These are phyloP conservation scores for Simplicillium sp. DNA, from an alignment of 2,329 filamentous ascomycete genomes.

Conservation along the genomic window DNA sequence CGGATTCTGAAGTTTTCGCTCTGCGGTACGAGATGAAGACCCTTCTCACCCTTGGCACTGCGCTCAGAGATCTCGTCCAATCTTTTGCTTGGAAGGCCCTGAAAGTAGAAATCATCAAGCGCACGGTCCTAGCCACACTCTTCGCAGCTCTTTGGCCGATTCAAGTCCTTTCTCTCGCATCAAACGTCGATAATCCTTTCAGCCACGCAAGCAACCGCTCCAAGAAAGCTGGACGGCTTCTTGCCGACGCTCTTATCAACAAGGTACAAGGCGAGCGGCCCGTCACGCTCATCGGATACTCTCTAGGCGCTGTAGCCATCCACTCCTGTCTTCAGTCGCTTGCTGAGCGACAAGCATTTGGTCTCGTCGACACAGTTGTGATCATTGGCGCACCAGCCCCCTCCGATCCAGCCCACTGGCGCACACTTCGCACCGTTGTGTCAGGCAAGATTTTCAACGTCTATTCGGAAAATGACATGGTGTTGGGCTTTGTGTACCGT, in stretches of 20 bases:
- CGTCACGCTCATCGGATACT: constrained; percentile 74
- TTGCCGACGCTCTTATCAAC: constrained; percentile 76
- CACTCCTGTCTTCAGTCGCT: constrained; percentile 72
- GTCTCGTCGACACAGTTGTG: constrained; percentile 73
- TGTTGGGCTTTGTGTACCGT: constrained; percentile 80
- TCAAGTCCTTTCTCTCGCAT: constrained; percentile 54
- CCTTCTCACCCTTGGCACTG: constrained; percentile 65
- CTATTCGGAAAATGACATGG: constrained; percentile 78
- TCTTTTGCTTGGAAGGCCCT: constrained; percentile 68
- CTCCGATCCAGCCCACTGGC: constrained; percentile 64
- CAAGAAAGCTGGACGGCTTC: constrained; percentile 69
- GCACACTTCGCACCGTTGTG: constrained; percentile 66
- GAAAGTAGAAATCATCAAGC: constrained; percentile 65
- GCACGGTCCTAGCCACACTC: constrained; percentile 59
- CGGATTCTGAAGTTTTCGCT: constrained; percentile 71
- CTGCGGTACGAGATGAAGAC: constrained; percentile 75
- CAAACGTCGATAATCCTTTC: constrained; percentile 74
- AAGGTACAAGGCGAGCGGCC: constrained; percentile 73
- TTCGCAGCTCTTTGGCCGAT: constrained; percentile 63
- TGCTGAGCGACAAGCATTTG: constrained; percentile 71
- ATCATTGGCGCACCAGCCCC: constrained; percentile 76
- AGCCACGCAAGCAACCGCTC: constrained; percentile 66
- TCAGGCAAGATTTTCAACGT: constrained; percentile 79
- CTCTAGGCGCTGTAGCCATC: constrained; percentile 71
- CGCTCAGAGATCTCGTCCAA: constrained; percentile 61